A percentile compares a stretch with the other conserved stretches of the same genome.
Conservation (phyloP, 495 filamentous ascomycete species). For the Immersiella caudata region DNA sequence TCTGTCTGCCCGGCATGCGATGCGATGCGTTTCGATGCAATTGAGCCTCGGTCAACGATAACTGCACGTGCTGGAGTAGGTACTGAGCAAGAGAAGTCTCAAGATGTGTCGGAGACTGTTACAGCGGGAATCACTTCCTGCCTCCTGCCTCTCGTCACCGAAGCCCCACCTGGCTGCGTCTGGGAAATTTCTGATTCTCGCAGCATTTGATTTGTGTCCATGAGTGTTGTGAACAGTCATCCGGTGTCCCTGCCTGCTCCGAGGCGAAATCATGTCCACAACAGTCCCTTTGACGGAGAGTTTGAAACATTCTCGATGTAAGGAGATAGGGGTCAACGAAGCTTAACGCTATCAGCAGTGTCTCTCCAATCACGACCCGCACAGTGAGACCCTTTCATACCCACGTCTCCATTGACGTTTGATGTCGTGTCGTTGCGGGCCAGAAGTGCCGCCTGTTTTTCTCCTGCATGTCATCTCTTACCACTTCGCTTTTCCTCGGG, state of each 20-base stretch:
- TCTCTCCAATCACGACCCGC: conserved; percentile 1
- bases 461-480: neutral
- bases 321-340: neutral
- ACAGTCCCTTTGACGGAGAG: neutral
- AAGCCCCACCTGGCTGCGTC: neutral
- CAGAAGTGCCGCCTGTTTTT: neutral
- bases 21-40: neutral
- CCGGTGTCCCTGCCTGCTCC: neutral
- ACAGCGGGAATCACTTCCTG: neutral
- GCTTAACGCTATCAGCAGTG: neutral
- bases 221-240: neutral
- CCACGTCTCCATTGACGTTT: conserved; percentile 1
- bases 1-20: neutral
- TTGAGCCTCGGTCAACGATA: neutral
- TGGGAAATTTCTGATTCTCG: neutral
- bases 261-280: neutral
- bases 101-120: neutral
- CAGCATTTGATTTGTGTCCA: neutral
- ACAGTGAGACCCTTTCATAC: neutral
- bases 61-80: neutral
- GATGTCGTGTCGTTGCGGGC: neutral
- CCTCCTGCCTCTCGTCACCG: neutral
- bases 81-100: neutral
- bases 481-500: neutral
- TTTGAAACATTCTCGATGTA: neutral